A percentile compares a stretch with the other conserved stretches of the same genome.
These are phyloP conservation scores for Candida peoriensis DNA, from an alignment of 805 yeast genomes.

Conservation along the genomic window DNA sequence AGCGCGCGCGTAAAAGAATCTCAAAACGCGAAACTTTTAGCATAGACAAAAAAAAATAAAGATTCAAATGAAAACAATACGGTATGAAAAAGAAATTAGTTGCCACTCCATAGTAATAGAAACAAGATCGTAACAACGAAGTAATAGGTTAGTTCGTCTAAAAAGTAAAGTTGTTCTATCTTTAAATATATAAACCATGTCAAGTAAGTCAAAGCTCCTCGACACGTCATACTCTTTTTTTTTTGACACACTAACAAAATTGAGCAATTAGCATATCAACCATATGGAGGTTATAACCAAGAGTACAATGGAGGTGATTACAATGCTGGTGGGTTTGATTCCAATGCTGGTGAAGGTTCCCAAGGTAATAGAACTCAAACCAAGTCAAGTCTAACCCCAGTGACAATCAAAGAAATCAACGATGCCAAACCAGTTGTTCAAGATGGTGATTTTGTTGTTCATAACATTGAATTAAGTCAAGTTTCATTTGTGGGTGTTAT, in stretches of 20 bases:
- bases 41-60: too few relatives aligned
- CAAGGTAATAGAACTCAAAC: constrained; percentile 24
- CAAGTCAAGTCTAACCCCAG: constrained; percentile 49
- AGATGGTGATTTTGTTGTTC: constrained; percentile 60
- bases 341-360: constrained; percentile 30
- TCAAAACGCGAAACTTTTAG: too few relatives aligned
- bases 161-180: too few relatives aligned
- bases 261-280: constrained; percentile 31
- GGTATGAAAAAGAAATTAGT: too few relatives aligned
- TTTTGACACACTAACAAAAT: constrained; percentile 2
- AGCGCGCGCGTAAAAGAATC: too few relatives aligned
- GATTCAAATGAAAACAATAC: too few relatives aligned
- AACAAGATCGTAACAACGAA: too few relatives aligned
- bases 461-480: constrained; percentile 56
- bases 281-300: constrained; percentile 29
- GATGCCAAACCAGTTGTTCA: constrained; percentile 56
- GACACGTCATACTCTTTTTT: too few relatives aligned
- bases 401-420: constrained; percentile 66
- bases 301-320: constrained; percentile 18
- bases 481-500: constrained; percentile 67
- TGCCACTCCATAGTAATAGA: too few relatives aligned
- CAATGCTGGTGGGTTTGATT: constrained; percentile 33
- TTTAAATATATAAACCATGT: too few relatives aligned
- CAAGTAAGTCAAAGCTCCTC: too few relatives aligned
- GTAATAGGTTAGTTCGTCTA: too few relatives aligned